Evolutionary conservation across 371 early-diverging fungal species (phyloP).

Genomic region (Zychaea mexicana): DNA sequence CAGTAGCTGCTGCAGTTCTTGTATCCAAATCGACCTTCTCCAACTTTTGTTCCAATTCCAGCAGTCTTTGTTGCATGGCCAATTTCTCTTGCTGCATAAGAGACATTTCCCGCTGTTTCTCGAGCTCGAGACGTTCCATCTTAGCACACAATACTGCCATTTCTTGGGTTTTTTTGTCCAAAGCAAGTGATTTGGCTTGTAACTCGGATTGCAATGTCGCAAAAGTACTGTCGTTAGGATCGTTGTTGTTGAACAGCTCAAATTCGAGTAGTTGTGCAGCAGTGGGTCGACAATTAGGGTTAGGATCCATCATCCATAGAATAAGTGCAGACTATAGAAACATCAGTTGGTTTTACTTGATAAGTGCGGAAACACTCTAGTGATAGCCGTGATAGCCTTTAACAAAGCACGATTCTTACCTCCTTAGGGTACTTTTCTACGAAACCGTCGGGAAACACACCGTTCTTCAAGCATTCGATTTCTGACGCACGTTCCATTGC

Average conservation of each 20-base stretch:
- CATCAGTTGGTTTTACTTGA: slow-evolving; percentile 8
- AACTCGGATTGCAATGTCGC: not conserved
- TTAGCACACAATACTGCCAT: slow-evolving; percentile 25
- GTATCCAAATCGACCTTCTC: not conserved
- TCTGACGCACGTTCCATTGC: slow-evolving; percentile 69
- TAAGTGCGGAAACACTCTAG: no score
- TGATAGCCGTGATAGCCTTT: no score
- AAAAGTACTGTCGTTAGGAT: not conserved
- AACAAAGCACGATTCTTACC: slow-evolving; percentile 30
- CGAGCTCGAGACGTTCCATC: slow-evolving; percentile 26
- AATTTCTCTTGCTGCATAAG: not conserved
- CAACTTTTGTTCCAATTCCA: slow-evolving; percentile 3
- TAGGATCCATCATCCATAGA: slow-evolving; percentile 74
- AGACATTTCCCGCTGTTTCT: slow-evolving; percentile 25
- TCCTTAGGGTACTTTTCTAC: slow-evolving; percentile 79
- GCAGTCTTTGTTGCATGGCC: not conserved
- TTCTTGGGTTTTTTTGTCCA: slow-evolving; percentile 14
- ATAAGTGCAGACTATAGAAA: slow-evolving; percentile 69
- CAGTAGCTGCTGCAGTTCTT: no score
- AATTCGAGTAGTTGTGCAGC: slow-evolving; percentile 76
- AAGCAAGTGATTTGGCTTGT: not conserved
- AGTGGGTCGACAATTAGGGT: slow-evolving; percentile 73
- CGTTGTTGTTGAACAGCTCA: slow-evolving; percentile 51
- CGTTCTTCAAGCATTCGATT: slow-evolving; percentile 61
- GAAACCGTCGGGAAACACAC: slow-evolving; percentile 76